Evolutionary conservation across 2,329 filamentous ascomycete genomes (phyloP), one percentile per base, ranked within the genome.

Genomic region (Paraphaeosphaeria minitans): DNA sequence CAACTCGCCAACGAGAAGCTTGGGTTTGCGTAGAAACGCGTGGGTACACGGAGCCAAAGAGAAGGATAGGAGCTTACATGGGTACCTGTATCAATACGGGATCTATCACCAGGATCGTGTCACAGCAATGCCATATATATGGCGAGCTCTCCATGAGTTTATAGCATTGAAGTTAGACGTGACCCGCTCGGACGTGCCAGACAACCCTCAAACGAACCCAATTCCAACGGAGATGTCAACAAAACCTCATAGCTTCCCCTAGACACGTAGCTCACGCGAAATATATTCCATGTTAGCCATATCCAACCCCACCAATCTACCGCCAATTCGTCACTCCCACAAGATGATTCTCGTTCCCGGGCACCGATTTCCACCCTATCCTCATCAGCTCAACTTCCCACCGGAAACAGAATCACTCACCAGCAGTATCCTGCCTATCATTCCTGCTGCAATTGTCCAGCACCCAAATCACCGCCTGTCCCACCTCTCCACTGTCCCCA

Each of bases 1-100:
- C 27, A 41, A 35, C 33, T 64, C 22, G 66, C 66, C 24, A 66
- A 68, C 53, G 48, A 16, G 41, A 54, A 54, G 21, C 51, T 54
- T 19, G 51, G 51, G 12, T 24, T 52, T 41, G 49, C 37, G 16
- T 52, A 52, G 21, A 22, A 2, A 27, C 6, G 24, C 6, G 24
- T 3, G 24, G 24, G 24, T 27, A 4, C 3, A 3, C 6, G 24
- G 6, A 4, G 3, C 24, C 24, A 6, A 27, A 27, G 24, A 27
- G 6, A 6, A 27, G 3, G 24, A 27, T 27, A n/a, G 24, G 51
- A 39, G 12, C 22, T 52, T 41, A 35, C 37, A 22, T 52, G 29
- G 21, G 14, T 2, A 8, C 9, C 9, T 31, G 29, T 12, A 31
- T 31, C 8, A 2, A 12, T 31, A 10, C 10, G 9, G 29, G 8